Evolutionary conservation across 495 filamentous ascomycete genomes (phyloP).

Genomic region (Talaromyces borbonicus): DNA sequence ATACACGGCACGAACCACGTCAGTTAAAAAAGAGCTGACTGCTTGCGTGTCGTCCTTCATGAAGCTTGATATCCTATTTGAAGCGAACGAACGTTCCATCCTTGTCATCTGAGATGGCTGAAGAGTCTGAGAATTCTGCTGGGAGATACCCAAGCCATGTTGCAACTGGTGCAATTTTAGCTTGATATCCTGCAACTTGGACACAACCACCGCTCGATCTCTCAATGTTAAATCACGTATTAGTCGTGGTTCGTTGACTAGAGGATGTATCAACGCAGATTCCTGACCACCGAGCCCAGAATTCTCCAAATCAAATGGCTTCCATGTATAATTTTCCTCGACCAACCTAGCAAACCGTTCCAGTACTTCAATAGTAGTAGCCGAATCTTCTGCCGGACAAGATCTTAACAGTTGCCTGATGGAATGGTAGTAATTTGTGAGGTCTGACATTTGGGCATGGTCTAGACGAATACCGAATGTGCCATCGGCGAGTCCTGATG

Average conservation of each 20-base stretch:
- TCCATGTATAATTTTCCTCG: conserved; percentile 32
- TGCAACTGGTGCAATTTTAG: conserved; percentile 29
- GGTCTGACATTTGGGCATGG: conserved; percentile 44
- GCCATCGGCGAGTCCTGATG: conserved; percentile 12
- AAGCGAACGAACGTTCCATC: conserved; percentile 57
- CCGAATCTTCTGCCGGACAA: conserved; percentile 7
- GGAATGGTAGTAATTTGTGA: conserved; percentile 34
- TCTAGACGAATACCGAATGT: conserved; percentile 38
- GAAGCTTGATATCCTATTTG: conserved; percentile 44
- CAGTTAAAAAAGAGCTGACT: conserved; percentile 34
- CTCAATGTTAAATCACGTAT: conserved; percentile 14
- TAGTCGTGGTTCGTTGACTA: conserved; percentile 33
- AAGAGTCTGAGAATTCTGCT: conserved; percentile 27
- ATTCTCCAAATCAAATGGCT: conserved; percentile 17
- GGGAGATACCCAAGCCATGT: conserved; percentile 24
- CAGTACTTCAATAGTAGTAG: conserved; percentile 4
- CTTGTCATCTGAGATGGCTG: conserved; percentile 57
- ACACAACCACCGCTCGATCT: conserved; percentile 20
- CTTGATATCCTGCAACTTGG: conserved; percentile 32
- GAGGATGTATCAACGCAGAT: conserved; percentile 31
- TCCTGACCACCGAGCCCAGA: conserved; percentile 16
- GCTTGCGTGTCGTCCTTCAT: conserved; percentile 57
- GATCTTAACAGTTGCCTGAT: conserved; percentile 13
- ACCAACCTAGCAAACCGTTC: conserved; percentile 24
- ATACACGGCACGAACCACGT: conserved; percentile 31